Evolutionary conservation across 2,329 filamentous ascomycete species (phyloP), one percentile per base, ranked within the genome.

Genomic region (Diplodia mutila): DNA sequence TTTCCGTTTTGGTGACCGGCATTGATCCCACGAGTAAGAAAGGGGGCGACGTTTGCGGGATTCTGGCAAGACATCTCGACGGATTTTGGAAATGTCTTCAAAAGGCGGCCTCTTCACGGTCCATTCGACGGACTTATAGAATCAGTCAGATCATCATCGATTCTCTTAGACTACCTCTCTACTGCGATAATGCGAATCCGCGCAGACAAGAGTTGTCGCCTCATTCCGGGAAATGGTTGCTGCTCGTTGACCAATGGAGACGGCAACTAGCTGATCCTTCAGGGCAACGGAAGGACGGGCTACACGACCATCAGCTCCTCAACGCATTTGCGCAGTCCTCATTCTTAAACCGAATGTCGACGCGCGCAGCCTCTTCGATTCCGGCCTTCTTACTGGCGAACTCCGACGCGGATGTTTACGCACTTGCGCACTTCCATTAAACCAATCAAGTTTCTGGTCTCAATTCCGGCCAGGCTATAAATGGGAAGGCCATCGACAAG

Each of bases 161-260:
- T 29, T 5, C 12, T 4, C 14, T 1, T 16, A 29, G 16, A 27
- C 16, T 18, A 29, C 18, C 7, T 27, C 14, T 29, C 23, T 27
- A 18, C 7, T 32, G 29, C 27, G 18, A 34, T 55, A 55, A 55
- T 55, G 52, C 52, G 52, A 29, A 34, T 21, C 9, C n/a, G 52
- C 52, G 52, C 52, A 55, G 18, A 34, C 29, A 7, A 12, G n/a
- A n/a, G n/a, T n/a, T n/a, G n/a, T n/a, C n/a, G n/a, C n/a, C n/a
- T n/a, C n/a, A n/a, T n/a, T n/a, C n/a, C n/a, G n/a, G n/a, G n/a
- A 52, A 52, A 23, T 52, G 21, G 49, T 52, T 52, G 49, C 49
- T 11, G 49, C 23, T 52, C 6, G 21, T 5, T 11, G 2, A 11
- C 18, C 27, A 32, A 34, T 55, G 18, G 29, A 29, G 4, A 21